These are phyloP conservation scores for Trichosphaerium sp. DNA, from an alignment of 78 protist species.

Conservation along the genomic window DNA sequence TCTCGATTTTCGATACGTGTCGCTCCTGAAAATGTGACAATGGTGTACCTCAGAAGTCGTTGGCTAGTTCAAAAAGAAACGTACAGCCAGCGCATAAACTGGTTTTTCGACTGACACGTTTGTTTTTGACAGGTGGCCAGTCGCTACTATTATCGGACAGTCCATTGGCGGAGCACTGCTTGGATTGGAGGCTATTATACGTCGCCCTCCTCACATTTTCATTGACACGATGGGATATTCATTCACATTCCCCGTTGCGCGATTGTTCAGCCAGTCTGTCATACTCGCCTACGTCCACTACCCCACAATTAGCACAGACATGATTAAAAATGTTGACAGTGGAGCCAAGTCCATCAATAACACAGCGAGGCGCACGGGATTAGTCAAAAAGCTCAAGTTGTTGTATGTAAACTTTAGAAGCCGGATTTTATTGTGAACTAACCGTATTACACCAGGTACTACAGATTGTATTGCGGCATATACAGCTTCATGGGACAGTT, in stretches of 20 bases:
- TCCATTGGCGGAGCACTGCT: conserved; percentile 5
- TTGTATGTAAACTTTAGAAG: too few relatives aligned
- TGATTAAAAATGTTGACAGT: background rate
- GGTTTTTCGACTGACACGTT: too few relatives aligned
- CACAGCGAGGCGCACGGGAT: too few relatives aligned
- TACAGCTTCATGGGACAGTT: conserved; percentile 18
- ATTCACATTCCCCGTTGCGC: conserved; percentile 33
- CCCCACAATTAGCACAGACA: conserved; percentile 58
- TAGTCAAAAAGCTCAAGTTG: too few relatives aligned
- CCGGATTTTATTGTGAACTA: too few relatives aligned
- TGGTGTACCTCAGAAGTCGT: too few relatives aligned
- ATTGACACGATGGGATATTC: conserved; percentile 62
- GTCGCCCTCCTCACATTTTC: conserved; percentile 7
- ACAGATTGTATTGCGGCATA: conserved; percentile 18
- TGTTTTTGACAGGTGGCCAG: too few relatives aligned
- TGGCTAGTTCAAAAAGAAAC: too few relatives aligned
- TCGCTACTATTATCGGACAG: conserved; percentile 12
- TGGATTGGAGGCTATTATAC: background rate
- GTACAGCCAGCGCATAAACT: too few relatives aligned
- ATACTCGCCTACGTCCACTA: conserved; percentile 67
- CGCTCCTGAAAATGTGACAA: too few relatives aligned
- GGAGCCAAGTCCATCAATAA: too few relatives aligned
- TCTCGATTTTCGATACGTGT: too few relatives aligned
- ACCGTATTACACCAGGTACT: conserved; percentile 40
- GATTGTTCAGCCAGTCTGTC: background rate